Percentiles rank a stretch among this genome's conserved stretches.
Conservation (phyloP, 2,329 filamentous ascomycete species). For the Ascochyta rabiei region DNA sequence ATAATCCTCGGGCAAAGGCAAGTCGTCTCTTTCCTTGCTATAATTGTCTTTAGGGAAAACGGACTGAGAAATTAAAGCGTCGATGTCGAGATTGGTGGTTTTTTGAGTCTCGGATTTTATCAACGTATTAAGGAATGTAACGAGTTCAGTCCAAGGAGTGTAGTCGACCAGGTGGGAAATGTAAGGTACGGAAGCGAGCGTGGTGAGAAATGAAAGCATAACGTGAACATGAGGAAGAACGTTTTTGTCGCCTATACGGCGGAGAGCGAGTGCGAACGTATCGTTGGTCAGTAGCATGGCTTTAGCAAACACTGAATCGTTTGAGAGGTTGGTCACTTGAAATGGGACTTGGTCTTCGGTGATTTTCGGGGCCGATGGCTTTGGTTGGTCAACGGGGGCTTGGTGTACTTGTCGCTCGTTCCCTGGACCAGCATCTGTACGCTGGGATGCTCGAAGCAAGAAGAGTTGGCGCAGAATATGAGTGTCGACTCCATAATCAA, state of each 20-base stretch:
- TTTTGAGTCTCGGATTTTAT: slow-evolving; percentile 43
- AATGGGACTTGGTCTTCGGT: slow-evolving; percentile 26
- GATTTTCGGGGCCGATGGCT: slow-evolving; percentile 11
- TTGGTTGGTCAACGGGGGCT: background rate
- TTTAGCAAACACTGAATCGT: slow-evolving; percentile 31
- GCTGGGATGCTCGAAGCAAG: slow-evolving; percentile 9
- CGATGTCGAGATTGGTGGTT: slow-evolving; percentile 33
- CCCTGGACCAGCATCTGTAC: slow-evolving; percentile 5
- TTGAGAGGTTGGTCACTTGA: slow-evolving; percentile 20
- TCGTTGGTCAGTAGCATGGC: slow-evolving; percentile 52
- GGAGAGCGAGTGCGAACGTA: slow-evolving; percentile 57
- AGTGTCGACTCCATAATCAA: slow-evolving; percentile 60
- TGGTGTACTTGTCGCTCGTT: slow-evolving; percentile 1
- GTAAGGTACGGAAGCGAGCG: slow-evolving; percentile 47
- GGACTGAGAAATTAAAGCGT: slow-evolving; percentile 33
- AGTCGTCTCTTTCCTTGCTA: slow-evolving; percentile 47
- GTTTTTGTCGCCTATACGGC: slow-evolving; percentile 62
- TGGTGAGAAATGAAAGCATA: slow-evolving; percentile 64
- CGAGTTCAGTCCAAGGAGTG: slow-evolving; percentile 62
- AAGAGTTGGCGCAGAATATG: slow-evolving; percentile 45
- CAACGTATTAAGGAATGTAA: slow-evolving; percentile 61
- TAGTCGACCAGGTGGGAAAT: slow-evolving; percentile 37
- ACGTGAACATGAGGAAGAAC: slow-evolving; percentile 68
- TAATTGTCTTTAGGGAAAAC: slow-evolving; percentile 56
- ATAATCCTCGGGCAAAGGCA: slow-evolving; percentile 73